Conservation (phyloP, 2,329 filamentous ascomycete species). For the Penicillium sp. region DNA sequence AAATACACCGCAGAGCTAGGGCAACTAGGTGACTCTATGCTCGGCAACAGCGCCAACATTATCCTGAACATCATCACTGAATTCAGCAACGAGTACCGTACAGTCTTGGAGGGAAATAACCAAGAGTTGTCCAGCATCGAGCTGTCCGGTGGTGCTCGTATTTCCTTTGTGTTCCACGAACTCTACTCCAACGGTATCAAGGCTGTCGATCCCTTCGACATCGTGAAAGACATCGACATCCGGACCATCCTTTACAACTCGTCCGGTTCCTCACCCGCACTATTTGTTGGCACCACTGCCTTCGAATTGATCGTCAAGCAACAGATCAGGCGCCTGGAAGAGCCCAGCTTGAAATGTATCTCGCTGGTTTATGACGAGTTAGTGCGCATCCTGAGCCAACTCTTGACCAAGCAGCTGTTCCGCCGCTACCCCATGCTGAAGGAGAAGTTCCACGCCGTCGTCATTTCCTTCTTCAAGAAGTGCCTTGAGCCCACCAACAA, state of each 20-base stretch:
- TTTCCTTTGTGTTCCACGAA: conserved; percentile 99
- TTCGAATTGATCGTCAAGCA: conserved; percentile 99
- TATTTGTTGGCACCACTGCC: conserved; percentile 97
- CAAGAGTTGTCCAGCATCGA: conserved; percentile 92
- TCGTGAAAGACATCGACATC: conserved; percentile 96
- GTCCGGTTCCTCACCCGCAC: conserved; percentile 91
- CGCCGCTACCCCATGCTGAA: conserved; percentile 90
- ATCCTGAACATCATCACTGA: conserved; percentile 98
- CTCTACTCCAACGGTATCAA: conserved; percentile 97
- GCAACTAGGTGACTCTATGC: conserved; percentile 84
- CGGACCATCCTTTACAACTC: conserved; percentile 98
- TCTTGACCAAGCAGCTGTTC: conserved; percentile 85
- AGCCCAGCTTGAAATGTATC: conserved; percentile 95
- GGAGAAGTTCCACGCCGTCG: conserved; percentile 92
- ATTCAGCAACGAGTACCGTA: conserved; percentile 96
- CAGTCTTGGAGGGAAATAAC: conserved; percentile 93
- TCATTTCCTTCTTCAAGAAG: conserved; percentile 96
- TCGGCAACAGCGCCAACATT: conserved; percentile 94
- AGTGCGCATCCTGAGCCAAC: conserved; percentile 87
- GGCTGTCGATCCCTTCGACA: conserved; percentile 94
- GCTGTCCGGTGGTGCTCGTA: conserved; percentile 93
- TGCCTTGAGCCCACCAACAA: conserved; percentile 98
- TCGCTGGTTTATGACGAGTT: conserved; percentile 96
- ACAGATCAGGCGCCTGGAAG: conserved; percentile 93
- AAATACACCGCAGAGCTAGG: conserved; percentile 84